A percentile compares a stretch with the other conserved stretches of the same genome.
These are phyloP conservation scores for Hymenotorrendiella dingleyae DNA, from an alignment of 2,329 filamentous ascomycete genomes.

Conservation along the genomic window DNA sequence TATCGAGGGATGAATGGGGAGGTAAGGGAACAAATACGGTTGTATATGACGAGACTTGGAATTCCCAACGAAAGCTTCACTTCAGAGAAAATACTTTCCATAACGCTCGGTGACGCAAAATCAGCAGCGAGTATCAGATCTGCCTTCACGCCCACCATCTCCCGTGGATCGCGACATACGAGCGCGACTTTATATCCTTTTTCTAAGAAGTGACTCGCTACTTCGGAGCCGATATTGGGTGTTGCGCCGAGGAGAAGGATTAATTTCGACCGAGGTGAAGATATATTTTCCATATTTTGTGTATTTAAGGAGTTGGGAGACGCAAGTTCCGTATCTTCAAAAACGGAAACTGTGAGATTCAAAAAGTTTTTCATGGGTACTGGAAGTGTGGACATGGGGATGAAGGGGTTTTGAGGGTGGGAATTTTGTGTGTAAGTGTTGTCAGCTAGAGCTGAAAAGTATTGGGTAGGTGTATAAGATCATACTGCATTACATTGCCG, in stretches of 20 bases:
- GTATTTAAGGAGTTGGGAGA: too few species aligned
- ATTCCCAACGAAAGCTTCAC: constrained; percentile 31
- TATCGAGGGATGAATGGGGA: neutral
- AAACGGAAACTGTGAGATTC: too few species aligned
- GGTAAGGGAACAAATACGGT: constrained; percentile 25
- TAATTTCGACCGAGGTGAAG: constrained; percentile 5
- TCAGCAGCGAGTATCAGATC: constrained; percentile 33
- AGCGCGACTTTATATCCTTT: constrained; percentile 39
- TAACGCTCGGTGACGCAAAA: constrained; percentile 26
- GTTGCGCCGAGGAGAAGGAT: constrained; percentile 39
- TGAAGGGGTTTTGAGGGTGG: too few species aligned
- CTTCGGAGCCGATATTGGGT: constrained; percentile 32
- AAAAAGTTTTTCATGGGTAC: too few species aligned
- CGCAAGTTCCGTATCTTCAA: too few species aligned
- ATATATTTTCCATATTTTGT: too few species aligned
- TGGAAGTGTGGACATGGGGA: too few species aligned
- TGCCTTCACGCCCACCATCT: constrained; percentile 22
- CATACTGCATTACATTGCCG: too few species aligned
- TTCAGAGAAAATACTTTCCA: constrained; percentile 31
- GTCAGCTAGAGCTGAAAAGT: too few species aligned
- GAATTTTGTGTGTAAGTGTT: too few species aligned
- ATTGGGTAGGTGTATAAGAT: too few species aligned
- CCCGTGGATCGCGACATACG: constrained; percentile 28
- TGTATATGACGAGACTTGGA: constrained; percentile 41
- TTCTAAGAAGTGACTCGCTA: constrained; percentile 32